Conservation (phyloP, 2,329 filamentous ascomycete genomes). For the Dactylellina haptotyla region DNA sequence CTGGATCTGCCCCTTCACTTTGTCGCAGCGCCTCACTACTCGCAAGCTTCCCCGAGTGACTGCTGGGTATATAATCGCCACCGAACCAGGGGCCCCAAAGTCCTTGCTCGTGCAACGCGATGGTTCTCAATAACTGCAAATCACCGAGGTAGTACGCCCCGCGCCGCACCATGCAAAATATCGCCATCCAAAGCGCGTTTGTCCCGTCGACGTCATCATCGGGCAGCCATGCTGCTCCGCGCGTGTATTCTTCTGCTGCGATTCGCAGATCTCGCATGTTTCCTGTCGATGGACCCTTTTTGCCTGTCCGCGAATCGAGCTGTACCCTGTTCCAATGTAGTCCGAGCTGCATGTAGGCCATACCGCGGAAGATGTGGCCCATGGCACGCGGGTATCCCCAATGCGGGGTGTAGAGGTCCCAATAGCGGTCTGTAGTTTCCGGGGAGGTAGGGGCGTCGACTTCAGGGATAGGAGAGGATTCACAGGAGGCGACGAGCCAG, state of each 20-base stretch:
- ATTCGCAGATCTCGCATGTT: constrained; percentile 45
- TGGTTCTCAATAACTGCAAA: constrained; percentile 55
- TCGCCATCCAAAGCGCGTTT: constrained; percentile 55
- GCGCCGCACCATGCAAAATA: constrained; percentile 56
- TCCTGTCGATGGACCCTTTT: constrained; percentile 38
- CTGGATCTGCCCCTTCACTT: constrained; percentile 53
- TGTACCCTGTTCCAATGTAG: constrained; percentile 53
- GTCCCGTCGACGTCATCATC: constrained; percentile 55
- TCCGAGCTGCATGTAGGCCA: constrained; percentile 55
- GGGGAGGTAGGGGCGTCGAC: constrained; percentile 54
- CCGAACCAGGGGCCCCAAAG: constrained; percentile 51
- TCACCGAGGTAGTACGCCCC: constrained; percentile 57
- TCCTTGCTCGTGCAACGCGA: constrained; percentile 54
- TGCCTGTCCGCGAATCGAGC: constrained; percentile 37
- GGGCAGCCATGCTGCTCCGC: constrained; percentile 55
- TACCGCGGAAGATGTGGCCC: constrained; percentile 55
- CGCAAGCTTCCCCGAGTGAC: constrained; percentile 54
- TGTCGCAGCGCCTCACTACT: constrained; percentile 52
- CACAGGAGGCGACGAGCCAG: constrained; percentile 49
- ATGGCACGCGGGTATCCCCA: constrained; percentile 55
- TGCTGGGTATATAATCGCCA: constrained; percentile 42
- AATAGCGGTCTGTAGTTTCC: constrained; percentile 49
- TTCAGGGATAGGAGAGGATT: constrained; percentile 53
- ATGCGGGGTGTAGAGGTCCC: constrained; percentile 56
- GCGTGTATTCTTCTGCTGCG: constrained; percentile 55